These are phyloP conservation scores for Fraxinus velutina DNA, from an alignment of 305 asterid genomes.

Conservation along the genomic window DNA sequence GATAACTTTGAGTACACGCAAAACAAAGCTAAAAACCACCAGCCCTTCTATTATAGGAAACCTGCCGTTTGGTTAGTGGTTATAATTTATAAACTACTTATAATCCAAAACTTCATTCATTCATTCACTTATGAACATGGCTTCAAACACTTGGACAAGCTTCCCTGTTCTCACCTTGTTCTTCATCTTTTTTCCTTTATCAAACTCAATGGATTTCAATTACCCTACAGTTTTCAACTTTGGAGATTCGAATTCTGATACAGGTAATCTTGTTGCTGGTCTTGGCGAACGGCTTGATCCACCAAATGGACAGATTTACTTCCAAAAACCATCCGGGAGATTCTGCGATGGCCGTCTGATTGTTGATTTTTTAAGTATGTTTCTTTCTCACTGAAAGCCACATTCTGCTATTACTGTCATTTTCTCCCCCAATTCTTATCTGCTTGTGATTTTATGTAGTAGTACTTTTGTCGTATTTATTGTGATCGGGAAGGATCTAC, in stretches of 20 bases:
- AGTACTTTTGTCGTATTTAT: too few species aligned
- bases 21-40: constrained; percentile 16
- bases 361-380: constrained; percentile 62
- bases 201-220: constrained; percentile 62
- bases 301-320: constrained; percentile 76
- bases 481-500: too few species aligned
- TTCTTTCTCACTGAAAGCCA: not conserved
- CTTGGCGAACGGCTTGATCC: constrained; percentile 54
- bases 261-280: constrained; percentile 74
- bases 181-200: constrained; percentile 26
- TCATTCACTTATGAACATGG: constrained; percentile 19
- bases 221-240: constrained; percentile 90
- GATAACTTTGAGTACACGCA: constrained; percentile 42
- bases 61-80: constrained; percentile 2
- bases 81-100: not conserved
- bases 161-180: constrained; percentile 23
- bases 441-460: too few species aligned
- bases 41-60: constrained; percentile 16
- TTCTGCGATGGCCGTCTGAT: constrained; percentile 81
- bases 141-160: constrained; percentile 22
- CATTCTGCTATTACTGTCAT: not conserved
- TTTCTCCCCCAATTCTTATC: too few species aligned
- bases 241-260: constrained; percentile 97
- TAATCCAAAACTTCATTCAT: not conserved
- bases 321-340: constrained; percentile 83